phyloP scores from a whole-genome alignment of 345 rosid genomes.

The Geranium rotundifolium region DNA sequence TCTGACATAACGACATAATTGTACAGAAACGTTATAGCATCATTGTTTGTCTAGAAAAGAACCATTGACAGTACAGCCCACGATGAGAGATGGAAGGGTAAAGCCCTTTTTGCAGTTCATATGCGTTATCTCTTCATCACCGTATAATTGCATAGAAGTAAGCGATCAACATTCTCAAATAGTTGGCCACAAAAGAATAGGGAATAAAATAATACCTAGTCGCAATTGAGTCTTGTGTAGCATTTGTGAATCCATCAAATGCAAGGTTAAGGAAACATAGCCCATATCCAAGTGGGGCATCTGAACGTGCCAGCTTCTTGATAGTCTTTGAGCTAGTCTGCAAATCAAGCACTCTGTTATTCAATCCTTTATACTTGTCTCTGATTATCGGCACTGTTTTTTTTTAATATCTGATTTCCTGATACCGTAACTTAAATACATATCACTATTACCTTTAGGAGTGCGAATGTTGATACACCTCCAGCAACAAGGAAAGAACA shows the following conservation, averaged over 20 bases:
- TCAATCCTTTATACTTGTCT: not conserved
- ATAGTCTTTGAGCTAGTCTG: conserved; percentile 96
- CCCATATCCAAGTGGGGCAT: conserved; percentile 90
- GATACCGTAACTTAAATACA: not conserved
- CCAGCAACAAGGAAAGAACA: conserved; percentile 86
- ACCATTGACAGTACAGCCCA: not conserved
- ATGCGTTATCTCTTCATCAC: not conserved
- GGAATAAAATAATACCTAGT: conserved; percentile 34
- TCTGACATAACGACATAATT: too few relatives aligned
- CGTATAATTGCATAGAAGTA: not conserved
- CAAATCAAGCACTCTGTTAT: conserved; percentile 1
- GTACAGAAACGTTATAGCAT: too few relatives aligned
- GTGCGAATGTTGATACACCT: conserved; percentile 82
- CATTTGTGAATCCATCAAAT: conserved; percentile 96
- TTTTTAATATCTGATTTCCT: not conserved
- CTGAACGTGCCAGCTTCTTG: conserved; percentile 87
- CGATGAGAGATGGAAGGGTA: too few relatives aligned
- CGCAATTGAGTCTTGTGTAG: conserved; percentile 89
- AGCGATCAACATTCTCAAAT: not conserved
- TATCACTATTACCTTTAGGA: conserved; percentile 48
- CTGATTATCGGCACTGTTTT: conserved; percentile 7
- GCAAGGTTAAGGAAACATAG: conserved; percentile 88
- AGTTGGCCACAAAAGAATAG: not conserved
- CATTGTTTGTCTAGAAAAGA: too few relatives aligned
- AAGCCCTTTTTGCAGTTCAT: not conserved